phyloP scores from a whole-genome alignment of 768 basidiomycete genomes.

The Leccinellum rugosiceps region DNA sequence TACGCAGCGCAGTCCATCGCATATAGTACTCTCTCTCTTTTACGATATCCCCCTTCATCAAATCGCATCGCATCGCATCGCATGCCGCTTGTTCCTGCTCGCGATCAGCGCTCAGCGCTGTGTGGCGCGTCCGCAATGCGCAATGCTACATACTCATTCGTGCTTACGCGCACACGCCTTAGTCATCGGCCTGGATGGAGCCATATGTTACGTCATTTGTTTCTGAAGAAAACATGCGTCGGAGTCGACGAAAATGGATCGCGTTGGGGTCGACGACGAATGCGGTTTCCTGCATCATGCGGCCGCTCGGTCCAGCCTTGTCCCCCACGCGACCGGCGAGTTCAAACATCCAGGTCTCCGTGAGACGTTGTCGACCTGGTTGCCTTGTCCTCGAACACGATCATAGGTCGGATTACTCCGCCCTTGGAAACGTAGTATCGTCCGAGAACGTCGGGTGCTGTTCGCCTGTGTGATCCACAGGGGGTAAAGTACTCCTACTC shows the following conservation, averaged over 20 bases:
- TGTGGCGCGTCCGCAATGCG: neutral
- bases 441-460: neutral
- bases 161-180: neutral
- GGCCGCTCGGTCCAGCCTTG: neutral
- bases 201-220: no score
- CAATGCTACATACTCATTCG: neutral
- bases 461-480: neutral
- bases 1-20: neutral
- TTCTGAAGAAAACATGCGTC: neutral
- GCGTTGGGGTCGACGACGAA: neutral
- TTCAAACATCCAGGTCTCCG: neutral
- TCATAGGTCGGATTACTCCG: neutral
- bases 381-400: neutral
- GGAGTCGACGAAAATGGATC: neutral
- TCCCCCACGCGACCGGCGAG: neutral
- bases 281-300: neutral
- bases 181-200: neutral
- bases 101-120: neutral
- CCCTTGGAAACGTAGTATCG: conserved; percentile 5
- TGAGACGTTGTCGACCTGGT: neutral
- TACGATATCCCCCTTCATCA: neutral
- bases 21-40: conserved; percentile 1
- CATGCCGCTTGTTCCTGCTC: neutral
- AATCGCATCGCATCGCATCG: neutral
- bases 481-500: neutral